A percentile compares a stretch with the other conserved stretches of the same genome.
Evolutionary conservation across 2,329 filamentous ascomycete species (phyloP).

Genomic region (Ophiosphaerella herpotricha): DNA sequence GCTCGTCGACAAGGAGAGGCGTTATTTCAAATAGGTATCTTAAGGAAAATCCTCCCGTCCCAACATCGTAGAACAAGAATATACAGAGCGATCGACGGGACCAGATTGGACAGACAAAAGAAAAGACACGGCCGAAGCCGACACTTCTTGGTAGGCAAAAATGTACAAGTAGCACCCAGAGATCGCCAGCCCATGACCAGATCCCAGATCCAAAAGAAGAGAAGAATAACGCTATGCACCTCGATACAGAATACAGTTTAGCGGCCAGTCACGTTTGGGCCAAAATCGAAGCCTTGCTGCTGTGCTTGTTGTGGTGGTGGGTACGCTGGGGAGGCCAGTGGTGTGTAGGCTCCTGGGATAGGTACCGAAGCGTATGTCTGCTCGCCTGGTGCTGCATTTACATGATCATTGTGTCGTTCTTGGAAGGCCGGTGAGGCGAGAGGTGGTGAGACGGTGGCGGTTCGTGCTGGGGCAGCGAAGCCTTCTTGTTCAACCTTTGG

Average conservation of each 20-base stretch:
- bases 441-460: constrained; percentile 45
- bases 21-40: constrained; percentile 8
- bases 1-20: constrained; percentile 6
- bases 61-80: constrained; percentile 3
- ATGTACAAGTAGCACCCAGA: constrained; percentile 29
- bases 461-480: constrained; percentile 56
- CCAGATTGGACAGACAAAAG: too few relatives aligned
- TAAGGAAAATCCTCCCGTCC: constrained; percentile 1
- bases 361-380: constrained; percentile 83
- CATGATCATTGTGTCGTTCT: constrained; percentile 65
- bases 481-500: constrained; percentile 68
- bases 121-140: constrained; percentile 9
- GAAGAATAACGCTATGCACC: constrained; percentile 1
- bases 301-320: constrained; percentile 32
- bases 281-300: constrained; percentile 45
- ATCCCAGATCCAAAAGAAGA: constrained; percentile 21
- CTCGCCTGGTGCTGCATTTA: constrained; percentile 75
- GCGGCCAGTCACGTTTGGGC: constrained; percentile 32
- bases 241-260: constrained; percentile 14
- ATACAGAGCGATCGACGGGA: background rate
- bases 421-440: constrained; percentile 41
- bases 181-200: constrained; percentile 24
- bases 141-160: constrained; percentile 16
- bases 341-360: constrained; percentile 81
- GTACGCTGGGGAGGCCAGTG: constrained; percentile 51